Conservation (phyloP, 345 rosid genomes). For the Abelmoschus esculentus region DNA sequence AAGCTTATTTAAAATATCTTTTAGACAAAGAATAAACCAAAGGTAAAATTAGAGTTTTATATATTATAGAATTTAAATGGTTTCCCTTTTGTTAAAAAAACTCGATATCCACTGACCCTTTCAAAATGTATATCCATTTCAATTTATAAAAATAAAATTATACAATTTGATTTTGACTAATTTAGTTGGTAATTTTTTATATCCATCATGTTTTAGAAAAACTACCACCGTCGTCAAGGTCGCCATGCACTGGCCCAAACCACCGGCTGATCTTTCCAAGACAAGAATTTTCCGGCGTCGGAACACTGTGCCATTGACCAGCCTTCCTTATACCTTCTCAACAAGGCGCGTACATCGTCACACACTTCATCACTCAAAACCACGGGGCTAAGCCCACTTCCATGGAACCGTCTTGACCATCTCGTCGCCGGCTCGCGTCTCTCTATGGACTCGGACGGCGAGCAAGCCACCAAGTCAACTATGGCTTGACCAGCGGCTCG, state of each 20-base stretch:
- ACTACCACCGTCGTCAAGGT: conserved; percentile 29
- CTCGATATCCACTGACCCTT: background rate
- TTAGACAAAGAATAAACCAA: no score
- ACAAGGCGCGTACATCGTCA: conserved; percentile 80
- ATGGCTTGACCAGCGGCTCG: conserved; percentile 68
- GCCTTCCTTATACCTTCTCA: conserved; percentile 92
- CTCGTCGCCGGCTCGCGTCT: conserved; percentile 65
- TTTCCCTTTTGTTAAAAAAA: no score
- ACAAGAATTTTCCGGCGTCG: conserved; percentile 79
- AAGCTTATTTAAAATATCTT: no score
- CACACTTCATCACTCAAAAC: conserved; percentile 76
- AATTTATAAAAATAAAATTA: no score
- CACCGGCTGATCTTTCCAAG: conserved; percentile 92
- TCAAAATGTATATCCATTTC: background rate
- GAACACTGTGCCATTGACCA: conserved; percentile 73
- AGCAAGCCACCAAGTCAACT: conserved; percentile 77
- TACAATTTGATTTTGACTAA: background rate
- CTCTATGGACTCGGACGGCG: conserved; percentile 53
- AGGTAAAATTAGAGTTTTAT: no score
- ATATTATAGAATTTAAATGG: no score
- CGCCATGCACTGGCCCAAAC: conserved; percentile 98
- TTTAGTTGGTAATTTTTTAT: background rate
- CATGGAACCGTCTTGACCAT: conserved; percentile 65
- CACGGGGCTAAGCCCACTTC: conserved; percentile 41
- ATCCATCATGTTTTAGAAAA: background rate